Evolutionary conservation across 148 eudicot species (phyloP), one percentile per base, ranked within the genome.

Genomic region (Silene uniflora): DNA sequence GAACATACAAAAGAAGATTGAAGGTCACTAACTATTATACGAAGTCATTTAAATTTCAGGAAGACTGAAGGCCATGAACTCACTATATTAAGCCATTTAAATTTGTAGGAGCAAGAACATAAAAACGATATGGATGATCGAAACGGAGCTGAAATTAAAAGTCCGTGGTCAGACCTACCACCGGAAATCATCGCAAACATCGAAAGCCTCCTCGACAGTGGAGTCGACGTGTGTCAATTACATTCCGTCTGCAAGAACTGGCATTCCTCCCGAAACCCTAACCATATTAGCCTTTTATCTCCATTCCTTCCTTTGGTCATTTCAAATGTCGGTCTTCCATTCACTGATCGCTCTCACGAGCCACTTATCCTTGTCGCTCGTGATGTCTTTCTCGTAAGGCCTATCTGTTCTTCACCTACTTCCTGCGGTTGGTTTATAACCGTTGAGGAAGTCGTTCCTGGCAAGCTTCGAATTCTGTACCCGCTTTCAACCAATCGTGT

Each of bases 241-340:
- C 77, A 25, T 0, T 75, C 77, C 0, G 61, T 75, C 21, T 75
- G 62, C 47, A 75, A 52, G 22, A 46, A 65, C 59, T 75, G 77
- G 77, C 47, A 59, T 2, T 49, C 71, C 44, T 17, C 62, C 1
- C 71, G 35, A 32, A 32, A 32, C 35, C 71, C 62, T 2, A 39
- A 54, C 14, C 6, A 14, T 56, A 29, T 11, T 10, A 69, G 13
- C 8, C 12, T 52, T 19, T 18, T 75, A 55, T 69, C 72, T 21
- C 64, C 56, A 23, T 22, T 16, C 16, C 59, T 75, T 0, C 62
- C 71, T 13, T 17, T 29, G 3, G 18, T 8, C 7, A 62, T 62
- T 10, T 17, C 69, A 21, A 63, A 47, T 21, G 19, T 29, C 25
- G 39, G 13, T 39, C 78, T 75, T 22, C 72, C 78, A 8, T 66